These are phyloP conservation scores for Stentor roeselii DNA, from an alignment of 73 alveolate species.

Conservation along the genomic window DNA sequence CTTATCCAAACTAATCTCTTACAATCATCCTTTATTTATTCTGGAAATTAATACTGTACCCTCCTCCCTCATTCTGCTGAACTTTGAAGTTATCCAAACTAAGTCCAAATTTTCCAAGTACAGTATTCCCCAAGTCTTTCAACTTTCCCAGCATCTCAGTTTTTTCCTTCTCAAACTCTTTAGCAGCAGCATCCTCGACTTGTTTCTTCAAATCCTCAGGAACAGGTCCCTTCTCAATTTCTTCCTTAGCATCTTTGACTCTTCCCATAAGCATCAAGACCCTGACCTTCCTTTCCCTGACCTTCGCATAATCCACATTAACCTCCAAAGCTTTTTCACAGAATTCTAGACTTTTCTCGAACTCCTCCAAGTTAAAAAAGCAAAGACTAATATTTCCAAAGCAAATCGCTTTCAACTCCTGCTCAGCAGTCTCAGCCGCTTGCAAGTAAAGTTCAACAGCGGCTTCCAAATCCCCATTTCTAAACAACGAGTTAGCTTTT, in stretches of 20 bases:
- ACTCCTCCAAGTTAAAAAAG: constrained; percentile 26
- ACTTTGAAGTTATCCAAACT: constrained; percentile 50
- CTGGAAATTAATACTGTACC: constrained; percentile 43
- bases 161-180: constrained; percentile 36
- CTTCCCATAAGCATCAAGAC: neutral
- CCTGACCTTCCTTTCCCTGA: constrained; percentile 33
- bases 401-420: constrained; percentile 34
- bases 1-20: too few species aligned
- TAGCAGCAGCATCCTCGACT: constrained; percentile 1
- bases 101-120: constrained; percentile 47
- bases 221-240: constrained; percentile 1
- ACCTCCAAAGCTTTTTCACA: constrained; percentile 37
- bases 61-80: constrained; percentile 47
- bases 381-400: constrained; percentile 45
- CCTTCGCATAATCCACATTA: constrained; percentile 50
- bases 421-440: constrained; percentile 29
- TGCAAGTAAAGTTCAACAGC: constrained; percentile 42
- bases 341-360: constrained; percentile 33
- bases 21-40: neutral
- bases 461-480: constrained; percentile 27
- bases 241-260: constrained; percentile 25
- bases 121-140: constrained; percentile 48
- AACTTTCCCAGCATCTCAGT: constrained; percentile 38
- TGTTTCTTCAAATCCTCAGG: neutral
- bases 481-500: constrained; percentile 27